These are phyloP conservation scores for Ceratocystis destructans DNA, from an alignment of 2,329 filamentous ascomycete genomes.

Conservation along the genomic window DNA sequence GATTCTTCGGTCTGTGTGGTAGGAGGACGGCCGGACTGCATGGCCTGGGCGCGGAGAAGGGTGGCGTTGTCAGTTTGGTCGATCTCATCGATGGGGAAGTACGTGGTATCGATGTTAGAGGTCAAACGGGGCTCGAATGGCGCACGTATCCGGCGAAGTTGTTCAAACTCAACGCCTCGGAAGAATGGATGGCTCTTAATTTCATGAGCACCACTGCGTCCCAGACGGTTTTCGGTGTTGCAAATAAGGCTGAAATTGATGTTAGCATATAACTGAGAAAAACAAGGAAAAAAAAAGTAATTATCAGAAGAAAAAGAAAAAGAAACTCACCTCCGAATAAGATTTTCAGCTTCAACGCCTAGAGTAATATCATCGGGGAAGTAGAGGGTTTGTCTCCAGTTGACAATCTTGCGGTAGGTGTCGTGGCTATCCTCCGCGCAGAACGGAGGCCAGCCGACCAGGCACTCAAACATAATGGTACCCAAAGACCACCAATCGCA, in stretches of 20 bases:
- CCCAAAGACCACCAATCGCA: slow-evolving; percentile 78
- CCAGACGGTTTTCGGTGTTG: slow-evolving; percentile 83
- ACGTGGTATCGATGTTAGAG: slow-evolving; percentile 89
- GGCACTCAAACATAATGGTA: slow-evolving; percentile 74
- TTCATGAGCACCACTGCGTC: slow-evolving; percentile 72
- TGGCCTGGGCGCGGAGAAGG: slow-evolving; percentile 68
- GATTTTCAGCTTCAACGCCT: slow-evolving; percentile 74
- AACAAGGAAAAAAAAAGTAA: neutral
- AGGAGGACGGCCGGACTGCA: slow-evolving; percentile 45
- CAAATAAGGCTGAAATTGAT: slow-evolving; percentile 59
- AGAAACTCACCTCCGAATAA: slow-evolving; percentile 69
- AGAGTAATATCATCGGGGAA: slow-evolving; percentile 92
- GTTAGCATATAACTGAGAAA: slow-evolving; percentile 18
- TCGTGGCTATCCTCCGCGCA: slow-evolving; percentile 94
- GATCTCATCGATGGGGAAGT: slow-evolving; percentile 98
- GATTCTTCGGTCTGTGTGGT: slow-evolving; percentile 46
- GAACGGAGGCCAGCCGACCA: slow-evolving; percentile 73
- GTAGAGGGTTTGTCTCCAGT: slow-evolving; percentile 90
- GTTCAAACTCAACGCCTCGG: slow-evolving; percentile 89
- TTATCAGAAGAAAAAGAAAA: too few relatives aligned
- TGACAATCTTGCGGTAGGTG: slow-evolving; percentile 97
- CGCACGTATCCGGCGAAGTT: slow-evolving; percentile 78
- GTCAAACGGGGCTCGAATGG: slow-evolving; percentile 91
- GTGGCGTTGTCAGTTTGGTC: slow-evolving; percentile 91
- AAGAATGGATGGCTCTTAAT: slow-evolving; percentile 94